Evolutionary conservation across 495 filamentous ascomycete species (phyloP), one percentile per base, ranked within the genome.

Genomic region (Amniculicola lignicola): DNA sequence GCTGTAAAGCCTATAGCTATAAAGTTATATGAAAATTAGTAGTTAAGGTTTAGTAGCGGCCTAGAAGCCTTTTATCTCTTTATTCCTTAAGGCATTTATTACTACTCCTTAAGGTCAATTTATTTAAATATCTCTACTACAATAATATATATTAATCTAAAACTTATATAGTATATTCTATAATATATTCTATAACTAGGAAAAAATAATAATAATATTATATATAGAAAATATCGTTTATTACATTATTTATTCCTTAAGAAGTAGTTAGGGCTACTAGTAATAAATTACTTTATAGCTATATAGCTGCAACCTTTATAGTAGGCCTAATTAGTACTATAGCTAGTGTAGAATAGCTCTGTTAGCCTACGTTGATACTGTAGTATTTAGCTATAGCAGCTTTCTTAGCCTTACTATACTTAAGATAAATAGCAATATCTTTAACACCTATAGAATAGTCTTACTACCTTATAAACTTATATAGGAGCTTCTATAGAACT

Each of bases 1-100:
- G 69, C 54, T 81, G 74, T 39, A 72, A 69, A 1, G 73, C 57
- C 15, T 66, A 64, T 24, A 79, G 41, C 4, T 66, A 67, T 15
- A 23, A 19, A 19, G 47, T 39, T 21, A 35, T 0, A 23, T 70
- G 51, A 3, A 64, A 46, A 28, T 69, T 63, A 35, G 73, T 63
- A 50, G 63, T 49, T 0, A 77, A 48, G 25, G 74, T 65, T 4
- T 68, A 64, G 44, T 68, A 62, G 10, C 72, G n/a, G n/a, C 14
- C 36, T 39, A 15, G 4, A 18, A 39, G 36, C n/a, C n/a, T 6
- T 12, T 39, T 39, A 39, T 15, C n/a, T 39, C 19, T 15, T 15
- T 6, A 15, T 39, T 15, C 36, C n/a, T 4, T 5, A 65, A 39
- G n/a, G n/a, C n/a, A 1, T 62, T 40, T 14, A 29, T 40, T 4